Evolutionary conservation across 805 yeast species (phyloP).

Genomic region (Nakazawaea molendinolei): DNA sequence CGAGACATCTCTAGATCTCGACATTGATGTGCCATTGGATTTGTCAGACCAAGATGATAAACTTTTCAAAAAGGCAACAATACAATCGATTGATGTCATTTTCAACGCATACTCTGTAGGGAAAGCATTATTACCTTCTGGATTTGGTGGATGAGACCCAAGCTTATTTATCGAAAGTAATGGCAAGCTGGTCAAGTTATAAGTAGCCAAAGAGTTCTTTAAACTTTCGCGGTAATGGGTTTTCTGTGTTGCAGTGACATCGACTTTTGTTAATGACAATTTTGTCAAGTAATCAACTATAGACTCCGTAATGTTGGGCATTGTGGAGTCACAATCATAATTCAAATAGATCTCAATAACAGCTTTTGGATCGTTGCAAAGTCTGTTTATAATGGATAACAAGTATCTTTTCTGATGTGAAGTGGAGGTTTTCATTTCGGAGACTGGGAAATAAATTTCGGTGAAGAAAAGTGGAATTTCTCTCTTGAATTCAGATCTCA

Average conservation of each 20-base stretch:
- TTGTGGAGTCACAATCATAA: slow-evolving; percentile 83
- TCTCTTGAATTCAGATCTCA: slow-evolving; percentile 82
- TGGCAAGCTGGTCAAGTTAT: slow-evolving; percentile 69
- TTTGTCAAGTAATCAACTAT: slow-evolving; percentile 73
- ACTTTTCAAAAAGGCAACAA: slow-evolving; percentile 77
- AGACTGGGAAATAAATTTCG: slow-evolving; percentile 90
- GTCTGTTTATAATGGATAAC: slow-evolving; percentile 69
- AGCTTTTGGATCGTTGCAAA: slow-evolving; percentile 85
- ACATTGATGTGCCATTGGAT: slow-evolving; percentile 6
- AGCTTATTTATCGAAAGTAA: slow-evolving; percentile 66
- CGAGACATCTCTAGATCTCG: slow-evolving; percentile 22
- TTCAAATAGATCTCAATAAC: slow-evolving; percentile 89
- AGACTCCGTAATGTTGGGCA: slow-evolving; percentile 82
- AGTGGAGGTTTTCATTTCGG: slow-evolving; percentile 87
- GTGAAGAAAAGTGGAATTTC: slow-evolving; percentile 92
- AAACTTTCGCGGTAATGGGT: slow-evolving; percentile 42
- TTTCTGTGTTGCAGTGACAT: slow-evolving; percentile 64
- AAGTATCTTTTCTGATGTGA: slow-evolving; percentile 89
- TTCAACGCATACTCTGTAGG: slow-evolving; percentile 84
- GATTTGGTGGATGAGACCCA: slow-evolving; percentile 45
- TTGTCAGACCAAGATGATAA: slow-evolving; percentile 84
- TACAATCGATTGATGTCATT: slow-evolving; percentile 69
- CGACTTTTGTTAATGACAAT: slow-evolving; percentile 63
- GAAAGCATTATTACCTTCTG: slow-evolving; percentile 44
- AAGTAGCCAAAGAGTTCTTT: slow-evolving; percentile 60